Evolutionary conservation across 2,329 filamentous ascomycete genomes (phyloP), one percentile per base, ranked within the genome.

Genomic region (Corynespora cassiicola): DNA sequence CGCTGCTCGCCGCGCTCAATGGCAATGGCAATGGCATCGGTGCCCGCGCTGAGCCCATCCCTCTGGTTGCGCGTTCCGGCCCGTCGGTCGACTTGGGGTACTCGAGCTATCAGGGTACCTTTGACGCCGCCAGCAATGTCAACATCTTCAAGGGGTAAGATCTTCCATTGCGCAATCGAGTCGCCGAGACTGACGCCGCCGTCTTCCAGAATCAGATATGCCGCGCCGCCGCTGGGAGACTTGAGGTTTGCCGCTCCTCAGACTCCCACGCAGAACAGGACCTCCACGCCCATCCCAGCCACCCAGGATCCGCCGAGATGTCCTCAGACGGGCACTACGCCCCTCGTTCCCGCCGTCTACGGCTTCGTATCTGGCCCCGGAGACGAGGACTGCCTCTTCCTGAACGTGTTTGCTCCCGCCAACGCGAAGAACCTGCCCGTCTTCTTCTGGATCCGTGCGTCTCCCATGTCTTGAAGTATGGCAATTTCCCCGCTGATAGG

Each of bases 361-460:
- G 62, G 63, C 2, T 64, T 65, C 31, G 47, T 42, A 2, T 66
- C 62, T 33, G 56, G 47, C 8, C 49, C 56, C 10, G 59, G 63
- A 5, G 52, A 63, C 18, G 69, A 74, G 41, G 69, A 73, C 45
- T 74, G 71, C 44, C 39, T 73, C 31, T 64, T 68, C 23, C 42
- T 72, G 24, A 70, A 74, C 36, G 65, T 73, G 4, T 65, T 64
- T 37, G 65, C 63, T 6, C 71, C 71, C 4, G 50, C 50, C 5
- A 56, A 66, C 26, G 68, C 70, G 2, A 75, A 70, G 9, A 76
- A 75, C 40, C 49, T 80, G 15, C 77, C 77, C 1, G 77, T 81
- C 5, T 79, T 76, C 74, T 63, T 80, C 7, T 80, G 76, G 54
- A 78, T 80, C 29, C 75, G 66, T 70, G 45, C 40, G 67, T 61